These are phyloP conservation scores for Cladosporium sp. DNA, from an alignment of 2,329 filamentous ascomycete genomes.

Conservation along the genomic window DNA sequence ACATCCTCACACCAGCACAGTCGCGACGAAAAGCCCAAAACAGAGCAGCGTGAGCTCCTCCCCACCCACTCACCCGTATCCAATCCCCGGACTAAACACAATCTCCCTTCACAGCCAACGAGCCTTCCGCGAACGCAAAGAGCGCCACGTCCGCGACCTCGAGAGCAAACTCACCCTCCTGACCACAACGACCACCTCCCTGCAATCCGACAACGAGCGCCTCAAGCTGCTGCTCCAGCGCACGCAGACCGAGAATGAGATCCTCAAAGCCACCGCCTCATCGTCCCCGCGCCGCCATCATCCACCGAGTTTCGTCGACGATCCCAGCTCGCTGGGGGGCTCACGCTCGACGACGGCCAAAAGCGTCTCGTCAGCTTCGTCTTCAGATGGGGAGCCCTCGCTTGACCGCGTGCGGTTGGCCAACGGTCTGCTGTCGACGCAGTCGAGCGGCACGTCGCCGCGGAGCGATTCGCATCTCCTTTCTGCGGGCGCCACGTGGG, in stretches of 20 bases:
- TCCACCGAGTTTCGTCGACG: conserved; percentile 33
- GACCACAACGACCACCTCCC: conserved; percentile 64
- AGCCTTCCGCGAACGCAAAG: conserved; percentile 92
- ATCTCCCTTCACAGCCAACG: conserved; percentile 61
- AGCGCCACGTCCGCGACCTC: conserved; percentile 87
- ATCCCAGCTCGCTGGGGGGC: conserved; percentile 20
- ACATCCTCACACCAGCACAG: conserved; percentile 41
- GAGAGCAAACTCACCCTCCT: conserved; percentile 76
- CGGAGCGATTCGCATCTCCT: conserved; percentile 50
- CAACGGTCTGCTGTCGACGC: conserved; percentile 18
- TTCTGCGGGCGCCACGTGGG: conserved; percentile 77
- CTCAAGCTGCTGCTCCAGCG: conserved; percentile 78
- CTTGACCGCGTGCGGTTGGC: conserved; percentile 16
- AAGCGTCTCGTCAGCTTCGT: conserved; percentile 4
- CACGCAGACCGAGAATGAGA: conserved; percentile 84
- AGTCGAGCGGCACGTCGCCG: conserved; percentile 13
- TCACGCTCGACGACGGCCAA: conserved; percentile 14
- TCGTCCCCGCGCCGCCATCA: conserved; percentile 39
- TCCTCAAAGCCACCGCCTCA: conserved; percentile 71
- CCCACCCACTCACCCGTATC: not conserved
- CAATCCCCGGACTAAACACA: not conserved
- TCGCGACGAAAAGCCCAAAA: conserved; percentile 64
- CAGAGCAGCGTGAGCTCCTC: conserved; percentile 57
- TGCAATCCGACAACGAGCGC: conserved; percentile 78
- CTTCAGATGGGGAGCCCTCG: conserved; percentile 12